Evolutionary conservation across 2,329 filamentous ascomycete species (phyloP).

Genomic region (Dactylella cylindrospora): DNA sequence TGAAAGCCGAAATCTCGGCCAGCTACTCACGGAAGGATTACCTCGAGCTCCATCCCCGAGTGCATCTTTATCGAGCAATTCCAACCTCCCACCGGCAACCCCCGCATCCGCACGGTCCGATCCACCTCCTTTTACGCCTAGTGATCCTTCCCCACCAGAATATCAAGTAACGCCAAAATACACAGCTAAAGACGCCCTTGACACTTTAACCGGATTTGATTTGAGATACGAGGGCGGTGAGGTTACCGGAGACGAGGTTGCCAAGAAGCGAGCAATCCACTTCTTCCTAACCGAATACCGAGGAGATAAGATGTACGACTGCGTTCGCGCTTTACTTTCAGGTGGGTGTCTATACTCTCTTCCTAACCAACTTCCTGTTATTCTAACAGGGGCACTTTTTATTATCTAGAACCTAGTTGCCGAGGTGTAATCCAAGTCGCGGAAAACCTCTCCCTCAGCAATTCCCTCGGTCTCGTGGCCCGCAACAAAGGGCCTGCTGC

Average conservation of each 20-base stretch:
- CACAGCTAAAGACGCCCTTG: constrained; percentile 15
- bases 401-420: constrained; percentile 27
- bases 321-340: constrained; percentile 32
- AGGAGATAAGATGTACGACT: constrained; percentile 40
- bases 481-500: constrained; percentile 34
- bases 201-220: constrained; percentile 32
- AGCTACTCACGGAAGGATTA: constrained; percentile 15
- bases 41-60: constrained; percentile 17
- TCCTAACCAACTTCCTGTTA: neutral
- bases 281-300: constrained; percentile 41
- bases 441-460: constrained; percentile 31
- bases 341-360: constrained; percentile 7
- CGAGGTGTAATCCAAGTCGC: constrained; percentile 34
- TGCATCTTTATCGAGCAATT: neutral
- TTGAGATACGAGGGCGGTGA: constrained; percentile 27
- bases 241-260: constrained; percentile 36
- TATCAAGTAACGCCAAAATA: constrained; percentile 22
- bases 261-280: constrained; percentile 41
- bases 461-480: constrained; percentile 32
- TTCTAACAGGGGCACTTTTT: neutral
- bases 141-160: constrained; percentile 37
- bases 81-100: constrained; percentile 29
- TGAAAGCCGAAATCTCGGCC: constrained; percentile 8
- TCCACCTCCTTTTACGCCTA: constrained; percentile 39
- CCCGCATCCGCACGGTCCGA: constrained; percentile 24